Base-by-base conservation (phyloP, 129 eudicot genomes). In the Logfia minima region DNA sequence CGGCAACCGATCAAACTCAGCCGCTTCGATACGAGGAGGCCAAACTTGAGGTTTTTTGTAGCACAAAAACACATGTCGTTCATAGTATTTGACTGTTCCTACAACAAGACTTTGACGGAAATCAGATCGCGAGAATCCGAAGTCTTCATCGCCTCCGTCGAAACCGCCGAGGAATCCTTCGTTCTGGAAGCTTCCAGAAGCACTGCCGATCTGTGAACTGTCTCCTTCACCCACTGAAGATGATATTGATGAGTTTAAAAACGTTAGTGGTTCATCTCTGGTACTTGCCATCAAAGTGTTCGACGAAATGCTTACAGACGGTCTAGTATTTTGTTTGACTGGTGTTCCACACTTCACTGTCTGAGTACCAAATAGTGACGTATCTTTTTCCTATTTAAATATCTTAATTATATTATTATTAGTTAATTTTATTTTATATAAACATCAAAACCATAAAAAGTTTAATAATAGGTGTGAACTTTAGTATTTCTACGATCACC, bases 1-100 rank as follows among this genome's bases (percentile, higher is more conserved):
- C 28, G 99, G 99, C 76, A 94, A 75, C 67, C 97, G 90, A 88
- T 94, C 99, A 81, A 94, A 91, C 79, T 94, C 99, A 29, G 97
- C 90, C 32, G 96, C 97, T 82, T 91, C 92, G 45, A 91, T 91
- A 7, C 97, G 82, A 9, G 93, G 90, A 22, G 98, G 98, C 98
- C 98, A 94, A 19, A 87, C 95, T 68, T 83, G 84, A 77, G 99
- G 99, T 69, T 86, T 87, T 81, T 94, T 94, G 77, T 94, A 94
- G 82, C 99, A 94, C 17, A 94, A 81, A 66, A 94, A 94, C 52
- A 94, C 93, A 70, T 94, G 99, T 4, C 99, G 86, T 34, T 87
- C 82, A 75, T 94, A 94, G 82, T 81, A 85, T 21, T 91, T 90
- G 1, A 94, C 97, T 5, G 92, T 84, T 16, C 97, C 98, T 8